Evolutionary conservation across 2,329 filamentous ascomycete species (phyloP).

Genomic region (Cercospora sp.): DNA sequence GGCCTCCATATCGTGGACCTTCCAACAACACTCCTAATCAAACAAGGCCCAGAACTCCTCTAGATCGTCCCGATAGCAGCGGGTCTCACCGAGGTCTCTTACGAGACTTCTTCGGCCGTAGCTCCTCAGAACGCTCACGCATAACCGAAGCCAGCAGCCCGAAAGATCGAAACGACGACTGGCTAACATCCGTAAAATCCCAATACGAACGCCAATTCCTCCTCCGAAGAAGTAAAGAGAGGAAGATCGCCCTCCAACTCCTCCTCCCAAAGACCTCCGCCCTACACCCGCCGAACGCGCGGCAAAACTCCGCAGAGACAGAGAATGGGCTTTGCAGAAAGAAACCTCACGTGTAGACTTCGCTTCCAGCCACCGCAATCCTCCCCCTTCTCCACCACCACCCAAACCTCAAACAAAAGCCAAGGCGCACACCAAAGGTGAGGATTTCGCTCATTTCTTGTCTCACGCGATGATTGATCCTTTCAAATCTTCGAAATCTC

Average conservation of each 20-base stretch:
- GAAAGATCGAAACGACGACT: constrained; percentile 13
- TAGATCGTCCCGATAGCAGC: neutral
- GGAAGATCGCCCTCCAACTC: neutral
- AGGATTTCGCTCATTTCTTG: constrained; percentile 21
- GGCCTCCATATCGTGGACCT: neutral
- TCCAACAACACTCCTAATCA: neutral
- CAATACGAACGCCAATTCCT: neutral
- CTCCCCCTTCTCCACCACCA: neutral
- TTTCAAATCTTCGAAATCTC: constrained; percentile 9
- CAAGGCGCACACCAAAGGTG: constrained; percentile 9
- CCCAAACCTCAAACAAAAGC: neutral
- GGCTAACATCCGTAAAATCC: constrained; percentile 2
- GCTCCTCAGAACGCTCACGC: constrained; percentile 12
- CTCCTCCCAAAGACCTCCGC: neutral
- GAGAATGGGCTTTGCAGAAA: neutral
- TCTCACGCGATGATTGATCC: constrained; percentile 17
- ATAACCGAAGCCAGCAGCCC: constrained; percentile 6
- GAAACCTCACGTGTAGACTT: neutral
- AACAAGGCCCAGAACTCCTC: neutral
- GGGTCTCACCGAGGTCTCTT: constrained; percentile 16
- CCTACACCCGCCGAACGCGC: constrained; percentile 5
- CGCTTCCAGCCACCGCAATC: neutral
- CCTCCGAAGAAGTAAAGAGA: neutral
- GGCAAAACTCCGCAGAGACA: no score
- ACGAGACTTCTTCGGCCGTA: constrained; percentile 13